Evolutionary conservation across 1,139 yeast species (phyloP), one percentile per base, ranked within the genome.

Genomic region (Arxiozyma telluris): DNA sequence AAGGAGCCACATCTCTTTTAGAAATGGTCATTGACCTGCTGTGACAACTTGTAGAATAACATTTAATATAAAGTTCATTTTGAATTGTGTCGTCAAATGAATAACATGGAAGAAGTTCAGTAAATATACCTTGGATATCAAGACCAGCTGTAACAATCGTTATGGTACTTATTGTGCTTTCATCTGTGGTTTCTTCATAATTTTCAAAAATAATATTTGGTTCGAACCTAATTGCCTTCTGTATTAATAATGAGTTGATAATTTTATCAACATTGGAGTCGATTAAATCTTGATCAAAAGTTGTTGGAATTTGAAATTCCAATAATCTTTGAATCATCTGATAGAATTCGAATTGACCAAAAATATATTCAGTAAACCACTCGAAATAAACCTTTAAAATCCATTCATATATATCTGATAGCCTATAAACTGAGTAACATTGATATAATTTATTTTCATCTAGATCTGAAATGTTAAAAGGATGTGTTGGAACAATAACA

Each of bases 241-340:
- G 74, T 1, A 57, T 59, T 11, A 75, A 64, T 34, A 86, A 71
- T 0, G 83, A 73, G 9, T 71, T 69, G 27, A 85, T 65, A 1
- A 82, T 77, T 47, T 76, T 77, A 42, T 76, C 79, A 2, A 69
- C 72, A 53, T 65, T 69, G 0, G 68, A 62, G 53, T 69, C 71
- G n/a, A 68, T 66, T 1, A 61, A 59, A 42, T 66, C 70, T 54
- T 69, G 71, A 47, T 65, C 69, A 53, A 64, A 66, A 50, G 59
- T 61, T 25, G 57, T 60, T 17, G 71, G 68, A 57, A 67, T 57
- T 50, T 69, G 71, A 46, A 68, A 68, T 52, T 69, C 71, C 39
- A 69, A 55, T 1, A 85, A 81, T 50, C 81, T 71, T 47, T 76
- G 75, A 20, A 83, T 84, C 27, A 87, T 78, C 39, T 80, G 71